Evolutionary conservation across 768 basidiomycete species (phyloP), one percentile per base, ranked within the genome.

Genomic region (Goffeauzyma gilvescens): DNA sequence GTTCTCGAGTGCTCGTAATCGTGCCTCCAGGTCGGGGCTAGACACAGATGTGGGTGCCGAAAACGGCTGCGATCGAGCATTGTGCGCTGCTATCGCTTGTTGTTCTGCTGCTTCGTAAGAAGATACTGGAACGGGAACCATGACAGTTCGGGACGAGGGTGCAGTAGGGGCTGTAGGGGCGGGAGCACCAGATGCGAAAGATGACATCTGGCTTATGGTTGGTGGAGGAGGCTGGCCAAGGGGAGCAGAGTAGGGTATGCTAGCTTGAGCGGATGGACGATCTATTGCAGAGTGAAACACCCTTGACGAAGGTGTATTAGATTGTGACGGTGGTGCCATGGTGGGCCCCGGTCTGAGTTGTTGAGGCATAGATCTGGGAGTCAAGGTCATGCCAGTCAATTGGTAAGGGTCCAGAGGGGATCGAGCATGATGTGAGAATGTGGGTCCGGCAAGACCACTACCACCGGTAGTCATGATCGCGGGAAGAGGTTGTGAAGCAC

Each of bases 401-500:
- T 30, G 17, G 28, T 20, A 44, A 2, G 47, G 47, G 30, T 49
- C 47, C 30, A 49, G 33, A n/a, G 32, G 23, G 44, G 25, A 21
- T 26, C 3, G 3, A 15, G 34, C 22, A 18, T 20, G 12, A 18
- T 18, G 47, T 10, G 4, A 35, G 38, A 23, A 43, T 49, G n/a
- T 37, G 41, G 6, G 22, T 26, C 2, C 23, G n/a, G n/a, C n/a
- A n/a, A n/a, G n/a, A n/a, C n/a, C n/a, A n/a, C n/a, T n/a, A n/a
- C n/a, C n/a, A n/a, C n/a, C 36, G 3, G 36, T 25, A 25, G 36
- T 39, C 7, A 49, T 32, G 42, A 49, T 32, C 3, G 47, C 47
- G n/a, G 47, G 47, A 21, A 49, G 42, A 8, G 47, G 47, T 44
- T 49, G 47, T 14, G 36, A 30, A 24, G 41, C 25, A 15, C 36